Base-by-base conservation (phyloP, 805 yeast genomes). In the Clavispora santaluciae region DNA sequence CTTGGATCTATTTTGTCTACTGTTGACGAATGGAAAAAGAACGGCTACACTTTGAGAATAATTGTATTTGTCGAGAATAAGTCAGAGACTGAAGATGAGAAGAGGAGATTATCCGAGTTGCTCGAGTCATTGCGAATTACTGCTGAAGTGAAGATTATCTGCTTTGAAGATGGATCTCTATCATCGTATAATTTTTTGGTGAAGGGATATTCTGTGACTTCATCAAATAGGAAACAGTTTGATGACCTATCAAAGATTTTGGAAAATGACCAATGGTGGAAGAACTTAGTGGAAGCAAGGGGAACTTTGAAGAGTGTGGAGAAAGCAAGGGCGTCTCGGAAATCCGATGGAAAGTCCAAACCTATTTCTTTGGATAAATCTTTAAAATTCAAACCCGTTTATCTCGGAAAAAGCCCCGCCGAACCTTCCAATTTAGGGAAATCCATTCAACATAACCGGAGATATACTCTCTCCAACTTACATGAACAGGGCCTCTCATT, bases 1-100 rank as follows among this genome's bases (percentile, higher is more conserved):
- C 68, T 93, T 42, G 99, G 98, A 3, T 95, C 96, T 1, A 91
- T 93, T 50, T 66, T 93, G 43, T 79, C 86, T 9, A 90, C 99
- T 0, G 99, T 93, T 3, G 95, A 95, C 1, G 85, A 83, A 33
- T 93, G 99, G 99, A 81, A 86, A 48, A 71, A 71, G 36, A 80
- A 84, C 0, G 56, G 58, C 20, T 93, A 88, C 56, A 65, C 61
- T 5, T 59, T 93, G 28, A 70, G 99, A 44, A 88, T 93, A 9
- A 81, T 93, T 38, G 95, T 86, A 0, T 91, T 93, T 70, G 97
- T 93, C 22, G 99, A 93, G 62, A 72, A 72, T 42, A 70, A 68
- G 34, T 66, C 66, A 0, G 97, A 90, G 49, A 76, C 87, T 21
- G 72, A 64, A 2, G 88, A 84, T 36, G 99, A 93, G 55, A 61